Percentiles rank a stretch among this genome's conserved stretches.
phyloP scores from a whole-genome alignment of 139 green algal species.

The Dunaliella primolecta region DNA sequence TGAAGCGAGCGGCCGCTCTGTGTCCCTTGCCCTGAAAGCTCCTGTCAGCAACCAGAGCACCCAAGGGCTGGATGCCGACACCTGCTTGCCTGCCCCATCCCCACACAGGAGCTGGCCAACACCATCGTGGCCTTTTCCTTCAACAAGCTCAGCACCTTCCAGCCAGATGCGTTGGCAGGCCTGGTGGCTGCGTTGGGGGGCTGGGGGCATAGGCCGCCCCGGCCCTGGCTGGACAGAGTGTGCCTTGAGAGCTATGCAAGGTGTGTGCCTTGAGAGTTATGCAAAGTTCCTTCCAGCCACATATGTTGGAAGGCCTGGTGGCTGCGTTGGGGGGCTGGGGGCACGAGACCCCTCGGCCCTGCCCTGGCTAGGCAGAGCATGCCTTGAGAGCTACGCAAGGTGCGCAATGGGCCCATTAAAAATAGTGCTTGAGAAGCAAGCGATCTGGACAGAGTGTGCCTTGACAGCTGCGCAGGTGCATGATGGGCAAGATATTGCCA shows the following conservation, averaged over 20 bases:
- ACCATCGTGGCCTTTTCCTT: neutral
- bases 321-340: slow-evolving; percentile 1
- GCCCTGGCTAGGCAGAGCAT: neutral
- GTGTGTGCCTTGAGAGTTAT: slow-evolving; percentile 8
- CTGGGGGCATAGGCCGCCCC: neutral
- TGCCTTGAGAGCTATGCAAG: slow-evolving; percentile 11
- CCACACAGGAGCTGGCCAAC: neutral
- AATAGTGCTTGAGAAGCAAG: no score
- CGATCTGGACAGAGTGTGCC: no score
- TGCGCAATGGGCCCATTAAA: no score
- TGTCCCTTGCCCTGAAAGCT: no score
- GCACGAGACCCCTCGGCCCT: neutral
- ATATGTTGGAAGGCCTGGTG: slow-evolving; percentile 3
- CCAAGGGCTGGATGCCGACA: no score
- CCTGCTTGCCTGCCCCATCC: no score
- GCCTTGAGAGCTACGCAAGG: neutral
- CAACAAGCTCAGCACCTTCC: neutral
- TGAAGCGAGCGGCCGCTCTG: no score
- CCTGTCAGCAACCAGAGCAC: no score
- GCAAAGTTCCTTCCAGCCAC: neutral
- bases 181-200: slow-evolving; percentile 7
- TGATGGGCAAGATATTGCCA: no score
- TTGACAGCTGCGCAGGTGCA: no score
- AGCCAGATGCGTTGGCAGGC: neutral
- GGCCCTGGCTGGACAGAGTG: slow-evolving; percentile 1